Base-by-base conservation (phyloP, 208 protist genomes). In the Balamuthia mandrillaris region DNA sequence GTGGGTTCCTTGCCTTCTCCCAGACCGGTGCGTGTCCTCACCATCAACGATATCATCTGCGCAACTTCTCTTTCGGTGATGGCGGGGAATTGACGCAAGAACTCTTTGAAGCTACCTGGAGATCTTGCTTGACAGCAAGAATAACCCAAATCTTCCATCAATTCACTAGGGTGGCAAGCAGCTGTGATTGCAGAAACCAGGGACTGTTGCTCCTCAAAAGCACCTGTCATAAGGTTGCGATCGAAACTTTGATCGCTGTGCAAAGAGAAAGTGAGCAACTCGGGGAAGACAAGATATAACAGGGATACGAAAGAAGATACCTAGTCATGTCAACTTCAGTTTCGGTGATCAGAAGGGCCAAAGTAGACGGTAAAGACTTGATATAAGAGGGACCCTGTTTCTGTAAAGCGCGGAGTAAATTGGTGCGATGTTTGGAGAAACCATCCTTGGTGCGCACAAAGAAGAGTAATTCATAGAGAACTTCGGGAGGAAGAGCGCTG, bases 11-110 rank as follows among this genome's bases (percentile, higher is more conserved):
- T 3, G 24, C 31, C 42, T 63, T 4, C 3, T 27, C 79, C 44
- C 60, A 78, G 16, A 33, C 54, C 84, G 24, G 77, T 65, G 39
- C 75, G 60, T 24, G 72, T 90, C 18, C 45, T 72, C 10, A 79
- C 78, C 84, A 93, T 92, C 84, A 91, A 88, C 27, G 86, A 58
- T 16, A 93, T 24, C 12, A 88, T 78, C 41, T 54, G 12, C 16
- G 87, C 89, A 51, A 93, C 21, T 31, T 92, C 88, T 4, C 49
- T 33, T 6, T 92, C 91, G 10, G 24, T 74, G 7, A 90, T 10
- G 24, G 51, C 45, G 12, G 61, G 58, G 24, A 89, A 92, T 45
- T 89, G 83, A 29, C 52, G 37, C 5, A 92, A 31, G 9, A 91
- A 29, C 60, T 89, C 75, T 33, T 81, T 81, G 0, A 93, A 29